Percentiles rank a stretch among this genome's conserved stretches.
These are phyloP conservation scores for Berkeleyomyces basicola DNA, from an alignment of 2,329 filamentous ascomycete genomes.

Conservation along the genomic window DNA sequence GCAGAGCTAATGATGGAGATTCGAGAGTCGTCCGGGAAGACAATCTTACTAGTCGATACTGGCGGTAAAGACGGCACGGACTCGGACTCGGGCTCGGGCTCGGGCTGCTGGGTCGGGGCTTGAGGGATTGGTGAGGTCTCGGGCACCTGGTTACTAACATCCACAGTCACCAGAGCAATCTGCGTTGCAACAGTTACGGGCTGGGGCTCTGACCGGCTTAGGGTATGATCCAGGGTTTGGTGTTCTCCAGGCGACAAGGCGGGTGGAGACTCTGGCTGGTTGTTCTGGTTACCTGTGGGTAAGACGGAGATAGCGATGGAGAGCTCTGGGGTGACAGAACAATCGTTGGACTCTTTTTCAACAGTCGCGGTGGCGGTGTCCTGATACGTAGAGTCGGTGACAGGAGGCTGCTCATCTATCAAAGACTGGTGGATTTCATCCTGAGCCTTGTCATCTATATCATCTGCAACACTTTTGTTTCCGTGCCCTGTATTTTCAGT, in stretches of 20 bases:
- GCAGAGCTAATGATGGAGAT: constrained; percentile 16
- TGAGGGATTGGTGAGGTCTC: background rate
- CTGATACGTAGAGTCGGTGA: too few species aligned
- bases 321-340: too few species aligned
- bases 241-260: background rate
- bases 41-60: constrained; percentile 11
- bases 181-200: background rate
- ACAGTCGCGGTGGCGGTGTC: too few species aligned
- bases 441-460: constrained; percentile 7
- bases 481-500: constrained; percentile 16
- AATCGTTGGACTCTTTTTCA: too few species aligned
- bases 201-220: background rate
- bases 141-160: background rate
- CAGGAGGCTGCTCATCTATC: too few species aligned
- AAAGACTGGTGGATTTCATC: too few species aligned
- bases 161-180: background rate
- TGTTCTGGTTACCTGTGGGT: background rate
- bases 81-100: constrained; percentile 15
- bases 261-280: constrained; percentile 2
- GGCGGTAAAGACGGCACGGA: constrained; percentile 16
- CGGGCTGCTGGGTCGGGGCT: constrained; percentile 12
- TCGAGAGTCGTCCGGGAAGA: constrained; percentile 16
- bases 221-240: background rate
- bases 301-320: background rate
- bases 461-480: constrained; percentile 24